Evolutionary conservation across 371 early-diverging fungal genomes (phyloP).

Genomic region (Thermomucor indicae-seudaticae): DNA sequence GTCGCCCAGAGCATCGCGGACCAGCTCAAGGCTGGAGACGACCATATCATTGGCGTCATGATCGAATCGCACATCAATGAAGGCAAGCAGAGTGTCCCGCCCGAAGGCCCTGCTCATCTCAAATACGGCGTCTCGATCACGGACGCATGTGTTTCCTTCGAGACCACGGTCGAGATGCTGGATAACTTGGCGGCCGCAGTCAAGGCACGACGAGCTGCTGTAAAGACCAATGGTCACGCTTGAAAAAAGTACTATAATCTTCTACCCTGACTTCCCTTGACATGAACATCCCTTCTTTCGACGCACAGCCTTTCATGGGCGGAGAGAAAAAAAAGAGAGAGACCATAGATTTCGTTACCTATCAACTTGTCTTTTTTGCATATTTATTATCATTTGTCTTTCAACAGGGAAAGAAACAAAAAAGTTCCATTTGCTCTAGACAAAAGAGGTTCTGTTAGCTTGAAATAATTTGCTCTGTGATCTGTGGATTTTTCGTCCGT

Average conservation of each 20-base stretch:
- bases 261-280: too few relatives aligned
- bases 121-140: slow-evolving; percentile 83
- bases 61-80: slow-evolving; percentile 87
- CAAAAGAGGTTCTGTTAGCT: too few relatives aligned
- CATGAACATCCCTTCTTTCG: too few relatives aligned
- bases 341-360: too few relatives aligned
- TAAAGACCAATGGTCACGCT: not conserved
- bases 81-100: slow-evolving; percentile 74
- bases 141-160: slow-evolving; percentile 79
- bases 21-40: slow-evolving; percentile 62
- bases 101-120: slow-evolving; percentile 59
- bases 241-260: not conserved
- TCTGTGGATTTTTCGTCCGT: too few relatives aligned
- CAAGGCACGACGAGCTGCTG: slow-evolving; percentile 27
- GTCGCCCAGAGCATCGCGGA: slow-evolving; percentile 47
- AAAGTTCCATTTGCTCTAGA: too few relatives aligned
- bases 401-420: too few relatives aligned
- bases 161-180: slow-evolving; percentile 68
- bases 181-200: slow-evolving; percentile 68
- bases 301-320: too few relatives aligned
- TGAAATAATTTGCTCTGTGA: too few relatives aligned
- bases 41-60: slow-evolving; percentile 84
- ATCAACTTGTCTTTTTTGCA: too few relatives aligned
- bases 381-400: too few relatives aligned
- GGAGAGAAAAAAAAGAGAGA: too few relatives aligned